Evolutionary conservation across 306 rosid genomes (phyloP), one percentile per base, ranked within the genome.

Genomic region (Vigna radiata): DNA sequence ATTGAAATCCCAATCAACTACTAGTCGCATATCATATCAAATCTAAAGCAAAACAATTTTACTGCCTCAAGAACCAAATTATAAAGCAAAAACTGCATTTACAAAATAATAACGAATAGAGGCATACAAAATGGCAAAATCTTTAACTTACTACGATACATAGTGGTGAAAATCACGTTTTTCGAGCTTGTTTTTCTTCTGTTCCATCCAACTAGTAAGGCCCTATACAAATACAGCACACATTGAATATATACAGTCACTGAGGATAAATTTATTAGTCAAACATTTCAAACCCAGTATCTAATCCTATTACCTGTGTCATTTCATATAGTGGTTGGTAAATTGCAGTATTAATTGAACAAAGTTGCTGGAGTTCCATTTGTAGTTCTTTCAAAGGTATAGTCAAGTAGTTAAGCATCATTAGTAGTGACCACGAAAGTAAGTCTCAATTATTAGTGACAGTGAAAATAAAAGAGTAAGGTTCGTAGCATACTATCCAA

Each of bases 81-180:
- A 59, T 76, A 75, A 70, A 71, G n/a, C 33, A 52, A 70, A 18
- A 78, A 13, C 18, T 21, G 43, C 29, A 63, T 61, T 52, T 16
- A 54, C 55, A 70, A 48, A 82, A 48, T 8, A 55, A 77, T 21
- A 56, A 44, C 9, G 15, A 47, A 76, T 23, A 78, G 52, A 70
- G 36, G 43, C 56, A 75, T 47, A 9, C 55, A 50, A 53, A 65
- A 37, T 55, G 68, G 68, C 14, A 31, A 78, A 54, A 25, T 46
- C 52, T 29, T 58, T 15, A 77, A 74, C 91, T 86, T 82, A 94
- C 98, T 95, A 90, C 21, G 97, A 88, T 60, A 88, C 90, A 56
- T 88, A 86, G 79, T 88, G 95, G 83, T 92, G 98, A 85, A 91
- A 94, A 61, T 90, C 98, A 63, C 88, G 96, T 69, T 89, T 94